These are phyloP conservation scores for Plasmopara halstedii DNA, from an alignment of 352 stramenopile species.

Conservation along the genomic window DNA sequence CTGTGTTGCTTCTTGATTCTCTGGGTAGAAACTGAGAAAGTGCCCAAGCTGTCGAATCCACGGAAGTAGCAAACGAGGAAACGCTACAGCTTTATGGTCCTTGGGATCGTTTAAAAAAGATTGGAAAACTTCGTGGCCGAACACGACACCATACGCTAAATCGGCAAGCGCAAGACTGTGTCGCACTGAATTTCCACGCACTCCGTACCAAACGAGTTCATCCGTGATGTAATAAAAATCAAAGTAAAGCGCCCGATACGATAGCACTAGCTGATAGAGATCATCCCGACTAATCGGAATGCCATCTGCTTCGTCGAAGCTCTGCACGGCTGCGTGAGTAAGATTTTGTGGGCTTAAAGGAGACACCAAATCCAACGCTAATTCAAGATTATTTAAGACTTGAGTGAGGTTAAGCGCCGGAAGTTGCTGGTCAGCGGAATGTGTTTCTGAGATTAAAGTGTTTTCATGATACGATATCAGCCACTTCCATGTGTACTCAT, in stretches of 20 bases:
- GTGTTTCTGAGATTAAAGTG: constrained; percentile 13
- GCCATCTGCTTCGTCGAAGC: constrained; percentile 30
- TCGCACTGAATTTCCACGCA: constrained; percentile 73
- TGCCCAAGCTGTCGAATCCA: constrained; percentile 83
- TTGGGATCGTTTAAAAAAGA: constrained; percentile 36
- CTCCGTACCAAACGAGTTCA: constrained; percentile 82
- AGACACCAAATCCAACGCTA: constrained; percentile 52
- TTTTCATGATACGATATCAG: constrained; percentile 61
- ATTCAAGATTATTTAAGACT: constrained; percentile 57
- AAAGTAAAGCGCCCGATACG: constrained; percentile 81
- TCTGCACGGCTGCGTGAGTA: constrained; percentile 17
- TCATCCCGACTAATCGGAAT: constrained; percentile 29
- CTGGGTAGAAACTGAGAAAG: constrained; percentile 83
- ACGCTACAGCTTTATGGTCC: constrained; percentile 20
- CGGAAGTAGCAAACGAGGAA: constrained; percentile 67
- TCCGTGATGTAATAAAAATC: constrained; percentile 90
- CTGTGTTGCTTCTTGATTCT: constrained; percentile 76
- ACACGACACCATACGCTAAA: constrained; percentile 77
- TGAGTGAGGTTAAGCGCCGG: constrained; percentile 29
- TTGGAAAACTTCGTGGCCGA: constrained; percentile 79
- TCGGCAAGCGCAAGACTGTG: constrained; percentile 78
- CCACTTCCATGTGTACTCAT: constrained; percentile 72
- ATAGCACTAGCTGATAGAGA: constrained; percentile 58
- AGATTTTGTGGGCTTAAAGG: constrained; percentile 59
- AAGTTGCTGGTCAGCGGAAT: constrained; percentile 13